phyloP scores from a whole-genome alignment of 2,329 filamentous ascomycete genomes.

The Neocucurbitaria cava region DNA sequence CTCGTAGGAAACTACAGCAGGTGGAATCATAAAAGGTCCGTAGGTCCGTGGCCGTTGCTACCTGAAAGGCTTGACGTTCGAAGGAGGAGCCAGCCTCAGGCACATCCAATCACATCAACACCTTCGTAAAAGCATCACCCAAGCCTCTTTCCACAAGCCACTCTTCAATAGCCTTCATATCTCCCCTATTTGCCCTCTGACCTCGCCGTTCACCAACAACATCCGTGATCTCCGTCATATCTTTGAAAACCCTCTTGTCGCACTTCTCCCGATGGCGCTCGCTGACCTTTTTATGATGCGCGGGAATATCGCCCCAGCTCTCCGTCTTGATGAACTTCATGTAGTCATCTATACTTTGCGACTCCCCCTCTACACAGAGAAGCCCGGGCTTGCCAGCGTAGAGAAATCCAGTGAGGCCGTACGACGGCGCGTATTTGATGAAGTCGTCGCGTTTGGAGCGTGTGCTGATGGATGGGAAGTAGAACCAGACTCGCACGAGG shows the following conservation, averaged over 20 bases:
- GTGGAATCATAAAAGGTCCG: not conserved
- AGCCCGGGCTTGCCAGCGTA: slow-evolving; percentile 66
- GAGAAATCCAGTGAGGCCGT: slow-evolving; percentile 65
- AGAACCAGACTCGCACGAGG: slow-evolving; percentile 66
- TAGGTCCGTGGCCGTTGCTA: not conserved
- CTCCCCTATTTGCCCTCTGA: slow-evolving; percentile 58
- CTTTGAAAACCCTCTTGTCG: slow-evolving; percentile 54
- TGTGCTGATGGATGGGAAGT: slow-evolving; percentile 68
- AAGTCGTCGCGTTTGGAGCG: slow-evolving; percentile 66
- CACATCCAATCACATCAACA: slow-evolving; percentile 35
- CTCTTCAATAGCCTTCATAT: slow-evolving; percentile 61
- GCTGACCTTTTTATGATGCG: slow-evolving; percentile 68
- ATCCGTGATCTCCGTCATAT: slow-evolving; percentile 66
- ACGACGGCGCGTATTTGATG: slow-evolving; percentile 60
- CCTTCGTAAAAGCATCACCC: slow-evolving; percentile 55
- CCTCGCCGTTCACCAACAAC: slow-evolving; percentile 57
- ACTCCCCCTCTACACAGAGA: slow-evolving; percentile 60
- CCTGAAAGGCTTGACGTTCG: not conserved
- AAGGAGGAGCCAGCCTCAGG: not conserved
- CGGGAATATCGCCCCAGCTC: slow-evolving; percentile 68
- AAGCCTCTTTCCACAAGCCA: slow-evolving; percentile 58
- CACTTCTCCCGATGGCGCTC: slow-evolving; percentile 59
- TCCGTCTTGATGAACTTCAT: slow-evolving; percentile 70
- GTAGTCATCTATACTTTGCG: slow-evolving; percentile 61
- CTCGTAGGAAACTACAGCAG: not conserved